Base-by-base conservation (phyloP, 1,284 basidiomycete genomes). In the Salmacisia buchloeana region DNA sequence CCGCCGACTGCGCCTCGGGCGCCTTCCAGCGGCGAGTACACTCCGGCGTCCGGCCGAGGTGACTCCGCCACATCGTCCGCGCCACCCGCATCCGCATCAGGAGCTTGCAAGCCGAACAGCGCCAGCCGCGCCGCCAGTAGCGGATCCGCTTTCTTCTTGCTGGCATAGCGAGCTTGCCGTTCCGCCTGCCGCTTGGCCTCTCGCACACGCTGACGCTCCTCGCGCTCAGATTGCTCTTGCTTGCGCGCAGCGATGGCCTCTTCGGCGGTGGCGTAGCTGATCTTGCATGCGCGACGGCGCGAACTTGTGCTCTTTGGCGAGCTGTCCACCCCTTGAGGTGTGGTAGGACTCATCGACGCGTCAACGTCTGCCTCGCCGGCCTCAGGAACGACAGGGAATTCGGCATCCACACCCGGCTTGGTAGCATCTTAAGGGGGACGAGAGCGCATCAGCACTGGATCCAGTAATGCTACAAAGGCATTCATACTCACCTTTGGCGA, bases 121-220 rank as follows among this genome's bases (percentile, higher is more conserved):
- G 71, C 71, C 38, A 73, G 58, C 10, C 71, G 63, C 2, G 69
- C 63, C 7, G 71, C 71, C 3, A 73, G 66, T 46, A 73, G 43
- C 23, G 71, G 71, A 58, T 73, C 71, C 31, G 57, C 67, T 60
- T 69, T 66, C 66, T 73, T 73, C 63, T 68, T 71, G 21, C 59
- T 61, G 21, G 71, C 71, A 41, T 73, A 71, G 61, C 63, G 68
- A 18, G 62, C 39, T 63, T 68, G 69, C 38, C 68, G 49, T 21
- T 66, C 61, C 6, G 59, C 60, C 54, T 70, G 67, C 31, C 68
- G 63, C 33, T 57, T 58, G 6, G 58, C 57, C 54, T 73, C 71
- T 60, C 62, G 67, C 9, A 64, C 65, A 1, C 60, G 60, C 1
- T 49, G 59, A 49, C 69, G 58, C 58, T 62, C 57, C 38, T 73